Evolutionary conservation across 441 rosid species (phyloP).

Genomic region (Corymbia calophylla): DNA sequence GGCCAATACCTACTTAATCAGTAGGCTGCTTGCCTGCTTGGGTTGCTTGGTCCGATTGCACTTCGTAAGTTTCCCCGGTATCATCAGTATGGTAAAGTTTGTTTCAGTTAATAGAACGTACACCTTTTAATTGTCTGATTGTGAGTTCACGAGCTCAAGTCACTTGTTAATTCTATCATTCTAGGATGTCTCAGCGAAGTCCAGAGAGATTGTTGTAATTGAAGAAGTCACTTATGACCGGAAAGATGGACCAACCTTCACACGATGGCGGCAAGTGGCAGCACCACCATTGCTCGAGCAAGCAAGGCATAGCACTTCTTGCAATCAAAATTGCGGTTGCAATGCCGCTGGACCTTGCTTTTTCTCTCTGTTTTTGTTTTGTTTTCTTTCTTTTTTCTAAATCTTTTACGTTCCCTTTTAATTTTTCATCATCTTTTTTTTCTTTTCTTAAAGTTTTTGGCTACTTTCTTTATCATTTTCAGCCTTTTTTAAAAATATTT

Average conservation of each 20-base stretch:
- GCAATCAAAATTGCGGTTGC: background rate
- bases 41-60: background rate
- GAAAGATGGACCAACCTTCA: too few relatives aligned
- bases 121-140: background rate
- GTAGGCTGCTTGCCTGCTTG: background rate
- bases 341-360: background rate
- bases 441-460: background rate
- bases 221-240: background rate
- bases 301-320: fast-evolving
- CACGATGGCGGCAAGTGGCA: fast-evolving
- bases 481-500: background rate
- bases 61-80: background rate
- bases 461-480: background rate
- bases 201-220: too few relatives aligned
- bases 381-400: background rate
- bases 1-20: background rate
- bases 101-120: background rate
- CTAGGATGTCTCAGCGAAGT: background rate
- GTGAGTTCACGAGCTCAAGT: background rate
- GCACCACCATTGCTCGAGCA: background rate
- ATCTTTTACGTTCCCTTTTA: background rate
- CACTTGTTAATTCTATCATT: background rate
- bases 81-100: background rate
- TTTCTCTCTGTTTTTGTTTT: background rate
- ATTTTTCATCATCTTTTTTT: background rate